Percentiles rank a stretch among this genome's conserved stretches.
Evolutionary conservation across 441 rosid genomes (phyloP).

Genomic region (Brassica hybrid): DNA sequence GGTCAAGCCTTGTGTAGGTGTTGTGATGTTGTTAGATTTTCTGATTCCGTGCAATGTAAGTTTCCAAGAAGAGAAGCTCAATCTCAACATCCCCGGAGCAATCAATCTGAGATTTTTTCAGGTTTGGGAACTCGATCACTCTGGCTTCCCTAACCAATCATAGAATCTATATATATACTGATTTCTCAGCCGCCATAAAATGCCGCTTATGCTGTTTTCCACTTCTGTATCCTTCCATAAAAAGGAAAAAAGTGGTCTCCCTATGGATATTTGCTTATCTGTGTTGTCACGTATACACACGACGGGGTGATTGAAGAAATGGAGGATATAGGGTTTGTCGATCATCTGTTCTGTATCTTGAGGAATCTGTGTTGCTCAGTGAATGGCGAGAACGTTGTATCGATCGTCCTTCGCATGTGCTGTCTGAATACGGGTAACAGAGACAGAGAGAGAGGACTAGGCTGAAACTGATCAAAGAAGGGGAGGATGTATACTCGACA

Average conservation of each 20-base stretch:
- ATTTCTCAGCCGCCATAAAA: slow-evolving; percentile 44
- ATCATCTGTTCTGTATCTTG: background rate
- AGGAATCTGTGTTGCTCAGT: background rate
- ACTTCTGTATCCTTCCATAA: slow-evolving; percentile 38
- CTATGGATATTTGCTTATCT: no score
- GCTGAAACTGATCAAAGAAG: slow-evolving; percentile 40
- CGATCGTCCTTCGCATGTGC: slow-evolving; percentile 23
- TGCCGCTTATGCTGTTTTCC: slow-evolving; percentile 52
- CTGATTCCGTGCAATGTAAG: background rate
- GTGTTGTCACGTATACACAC: no score
- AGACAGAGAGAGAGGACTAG: slow-evolving; percentile 19
- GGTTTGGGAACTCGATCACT: no score
- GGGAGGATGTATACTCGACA: slow-evolving; percentile 34
- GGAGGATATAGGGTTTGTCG: background rate
- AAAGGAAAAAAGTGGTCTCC: slow-evolving; percentile 42
- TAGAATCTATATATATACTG: no score
- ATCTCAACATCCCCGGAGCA: no score
- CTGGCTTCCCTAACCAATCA: no score
- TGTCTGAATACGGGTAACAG: background rate
- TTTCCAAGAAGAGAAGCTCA: no score
- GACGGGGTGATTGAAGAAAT: background rate
- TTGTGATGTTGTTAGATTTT: background rate
- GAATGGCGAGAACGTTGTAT: background rate
- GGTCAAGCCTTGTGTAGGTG: background rate
- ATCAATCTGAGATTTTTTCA: no score